Base-by-base conservation (phyloP, 805 yeast genomes). In the Ogataea ramenticola region DNA sequence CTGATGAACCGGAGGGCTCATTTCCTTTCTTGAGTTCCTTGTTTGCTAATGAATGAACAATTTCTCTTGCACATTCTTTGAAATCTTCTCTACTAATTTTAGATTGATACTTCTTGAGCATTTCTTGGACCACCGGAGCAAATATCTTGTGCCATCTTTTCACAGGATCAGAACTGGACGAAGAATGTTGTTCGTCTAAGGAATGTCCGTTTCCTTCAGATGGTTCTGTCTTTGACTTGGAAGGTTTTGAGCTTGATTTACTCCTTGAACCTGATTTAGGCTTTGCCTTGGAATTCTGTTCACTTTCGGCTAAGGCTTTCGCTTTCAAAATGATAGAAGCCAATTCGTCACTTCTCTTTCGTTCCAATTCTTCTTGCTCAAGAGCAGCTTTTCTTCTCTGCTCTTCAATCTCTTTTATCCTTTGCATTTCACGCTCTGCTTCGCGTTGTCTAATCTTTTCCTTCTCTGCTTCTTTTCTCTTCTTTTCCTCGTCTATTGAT, bases 91-190 rank as follows among this genome's bases (percentile, higher is more conserved):
- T 80, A 4, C 88, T 89, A 20, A 91, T 68, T 43, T 79, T 80
- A 2, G 68, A 58, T 50, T 78, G 82, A 60, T 83, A 78, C 51
- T 76, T 77, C 50, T 80, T 79, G 43, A 90, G 70, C 56, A 85
- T 62, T 54, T 89, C 88, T 10, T 97, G 97, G 11, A 91, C 85
- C 52, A 77, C 70, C 15, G 71, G 64, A 1, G 96, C 97, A 58
- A 91, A 78, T 29, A 68, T 50, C 35, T 56, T 59, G 6, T 64
- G 68, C 80, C 80, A 75, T 43, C 53, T 51, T 30, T 49, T 57
- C 19, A 4, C 17, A 9, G 19, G 30, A 14, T 31, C 19, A 17
- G 27, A 21, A 14, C 21, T 10, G 20, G 21, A 10, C 11, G 37
- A 16, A 15, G 45, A 22, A 17, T n/a, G n/a, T n/a, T n/a, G n/a